phyloP scores from a whole-genome alignment of 805 yeast species.

The Limtongia smithiae region DNA sequence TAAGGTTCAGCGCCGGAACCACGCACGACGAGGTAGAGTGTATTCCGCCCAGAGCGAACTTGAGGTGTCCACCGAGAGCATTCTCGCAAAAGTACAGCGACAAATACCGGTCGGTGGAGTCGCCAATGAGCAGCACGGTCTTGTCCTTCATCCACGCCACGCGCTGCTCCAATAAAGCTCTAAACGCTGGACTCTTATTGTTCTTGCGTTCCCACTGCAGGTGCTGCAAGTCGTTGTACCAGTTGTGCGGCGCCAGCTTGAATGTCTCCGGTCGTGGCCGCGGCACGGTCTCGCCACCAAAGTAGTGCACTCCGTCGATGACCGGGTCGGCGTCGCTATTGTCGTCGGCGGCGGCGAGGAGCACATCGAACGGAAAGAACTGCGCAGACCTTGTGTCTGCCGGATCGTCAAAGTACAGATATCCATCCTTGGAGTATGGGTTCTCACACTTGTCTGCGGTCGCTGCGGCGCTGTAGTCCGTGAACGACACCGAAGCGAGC shows the following conservation, averaged over 20 bases:
- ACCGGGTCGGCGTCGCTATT: too few relatives aligned
- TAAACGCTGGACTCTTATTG: too few relatives aligned
- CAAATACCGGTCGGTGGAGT: slow-evolving; percentile 9
- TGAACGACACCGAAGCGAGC: too few relatives aligned
- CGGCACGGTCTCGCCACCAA: neutral
- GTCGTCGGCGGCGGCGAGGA: too few relatives aligned
- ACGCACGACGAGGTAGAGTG: slow-evolving; percentile 12
- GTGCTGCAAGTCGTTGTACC: slow-evolving; percentile 1
- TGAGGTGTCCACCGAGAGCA: neutral
- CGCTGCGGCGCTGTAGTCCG: too few relatives aligned
- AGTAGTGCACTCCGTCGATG: too few relatives aligned
- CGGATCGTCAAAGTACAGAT: too few relatives aligned
- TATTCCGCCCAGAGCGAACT: neutral
- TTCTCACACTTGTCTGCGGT: neutral
- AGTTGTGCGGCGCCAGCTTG: slow-evolving; percentile 2
- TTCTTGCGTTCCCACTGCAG: too few relatives aligned
- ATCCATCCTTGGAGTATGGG: neutral
- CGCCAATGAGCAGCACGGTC: slow-evolving; percentile 8
- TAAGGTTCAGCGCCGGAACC: slow-evolving; percentile 9
- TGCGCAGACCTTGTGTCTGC: neutral
- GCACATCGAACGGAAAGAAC: too few relatives aligned
- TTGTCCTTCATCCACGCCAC: neutral
- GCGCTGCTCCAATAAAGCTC: neutral
- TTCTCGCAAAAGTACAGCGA: neutral
- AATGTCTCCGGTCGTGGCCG: neutral